Base-by-base conservation (phyloP, 108 stramenopile genomes). In the Nitzschia inconspicua region DNA sequence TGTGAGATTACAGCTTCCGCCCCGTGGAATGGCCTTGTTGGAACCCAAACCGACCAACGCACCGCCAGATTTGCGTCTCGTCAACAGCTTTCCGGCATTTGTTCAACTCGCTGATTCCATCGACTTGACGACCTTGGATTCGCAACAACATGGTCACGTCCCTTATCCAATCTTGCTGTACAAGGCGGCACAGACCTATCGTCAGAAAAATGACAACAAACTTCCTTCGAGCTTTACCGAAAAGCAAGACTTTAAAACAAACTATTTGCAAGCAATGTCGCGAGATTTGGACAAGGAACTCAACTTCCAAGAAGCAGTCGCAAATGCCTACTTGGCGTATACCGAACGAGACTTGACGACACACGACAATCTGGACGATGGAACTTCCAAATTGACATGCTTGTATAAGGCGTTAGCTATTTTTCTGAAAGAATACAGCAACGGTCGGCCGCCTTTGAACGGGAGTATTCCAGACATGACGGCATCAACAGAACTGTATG, bases 401-500 rank as follows among this genome's bases (percentile, higher is more conserved):
- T 41, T 88, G 41, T 57, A 64, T 4, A 35, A 53, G 22, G 88
- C 82, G 14, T 58, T 89, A 59, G 47, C 73, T 47, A 67, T 44
- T 13, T 94, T 87, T 51, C 40, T 86, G 39, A 51, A 49, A 10
- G 30, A 63, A 16, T 25, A 68, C 5, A 58, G 74, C 41, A 72
- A 78, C 41, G 57, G 73, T 19, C 72, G 67, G n/a, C 84, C 88
- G 20, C 97, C 97, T 2, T 44, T 98, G 29, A 68, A 84, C 42
- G 96, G 95, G 1, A 73, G 68, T 3, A 80, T 98, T 25, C 97
- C 97, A 1, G 97, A 98, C 66, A 96, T 96, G 95, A 91, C 94
- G 1, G 79, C 91, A 2, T 83, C 85, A 29, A 96, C 95, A 13
- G 59, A 72, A 8, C 43, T 52, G 25, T 98, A 86, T 76, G 80